phyloP scores from a whole-genome alignment of 1,284 basidiomycete species.

The Kwoniella shivajii region DNA sequence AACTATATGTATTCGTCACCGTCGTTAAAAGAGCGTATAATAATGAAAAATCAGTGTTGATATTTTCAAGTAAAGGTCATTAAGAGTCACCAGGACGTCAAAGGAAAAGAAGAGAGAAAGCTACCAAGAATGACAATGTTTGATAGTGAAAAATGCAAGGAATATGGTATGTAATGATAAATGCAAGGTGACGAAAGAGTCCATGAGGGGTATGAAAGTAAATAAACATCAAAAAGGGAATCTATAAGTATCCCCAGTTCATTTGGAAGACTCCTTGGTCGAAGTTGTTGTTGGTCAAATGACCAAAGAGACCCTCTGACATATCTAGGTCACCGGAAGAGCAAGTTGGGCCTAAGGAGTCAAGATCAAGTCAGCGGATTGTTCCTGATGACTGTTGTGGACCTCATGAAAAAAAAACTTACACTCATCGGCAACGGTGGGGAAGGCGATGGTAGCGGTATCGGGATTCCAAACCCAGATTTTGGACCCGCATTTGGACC shows the following conservation, averaged over 20 bases:
- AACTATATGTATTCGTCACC: slow-evolving; percentile 4
- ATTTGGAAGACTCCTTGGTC: slow-evolving; percentile 32
- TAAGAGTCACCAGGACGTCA: slow-evolving; percentile 1
- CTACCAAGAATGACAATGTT: neutral
- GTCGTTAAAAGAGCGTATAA: slow-evolving; percentile 9
- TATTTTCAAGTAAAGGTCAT: neutral
- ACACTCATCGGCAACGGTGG: slow-evolving; percentile 61
- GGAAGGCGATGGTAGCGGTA: slow-evolving; percentile 63
- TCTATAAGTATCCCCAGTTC: slow-evolving; percentile 21
- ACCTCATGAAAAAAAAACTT: neutral
- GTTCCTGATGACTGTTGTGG: neutral
- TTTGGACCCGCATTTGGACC: slow-evolving; percentile 61
- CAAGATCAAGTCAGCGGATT: neutral
- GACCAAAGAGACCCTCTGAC: slow-evolving; percentile 53
- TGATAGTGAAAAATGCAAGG: neutral
- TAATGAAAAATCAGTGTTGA: neutral
- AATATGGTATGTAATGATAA: neutral
- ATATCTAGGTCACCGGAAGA: slow-evolving; percentile 56
- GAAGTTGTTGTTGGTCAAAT: slow-evolving; percentile 39
- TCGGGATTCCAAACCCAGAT: slow-evolving; percentile 66
- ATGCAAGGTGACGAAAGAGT: neutral
- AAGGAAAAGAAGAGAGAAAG: neutral
- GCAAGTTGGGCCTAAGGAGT: slow-evolving; percentile 50
- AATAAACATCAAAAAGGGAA: neutral
- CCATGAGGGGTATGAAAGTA: neutral